phyloP scores from a whole-genome alignment of 192 early-diverging fungal species.

The Coemansia reversa region DNA sequence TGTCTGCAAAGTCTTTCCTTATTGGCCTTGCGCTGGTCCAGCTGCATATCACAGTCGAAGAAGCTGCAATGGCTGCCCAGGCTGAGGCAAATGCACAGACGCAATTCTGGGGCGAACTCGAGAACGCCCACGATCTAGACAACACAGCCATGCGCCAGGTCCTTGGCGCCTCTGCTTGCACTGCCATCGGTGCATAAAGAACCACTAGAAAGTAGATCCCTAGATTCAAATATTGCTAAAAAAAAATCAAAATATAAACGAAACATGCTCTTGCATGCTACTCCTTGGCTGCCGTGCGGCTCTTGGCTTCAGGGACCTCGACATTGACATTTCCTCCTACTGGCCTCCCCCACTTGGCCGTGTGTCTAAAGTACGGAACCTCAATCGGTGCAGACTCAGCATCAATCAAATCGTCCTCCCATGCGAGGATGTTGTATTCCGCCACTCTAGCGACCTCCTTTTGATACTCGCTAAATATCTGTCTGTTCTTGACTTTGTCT shows the following conservation, averaged over 20 bases:
- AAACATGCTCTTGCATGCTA: constrained; percentile 22
- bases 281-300: constrained; percentile 32
- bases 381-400: constrained; percentile 10
- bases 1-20: constrained; percentile 88
- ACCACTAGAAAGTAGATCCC: background rate
- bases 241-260: background rate
- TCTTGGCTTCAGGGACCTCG: constrained; percentile 29
- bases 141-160: constrained; percentile 62
- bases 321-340: constrained; percentile 32
- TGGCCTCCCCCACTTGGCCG: constrained; percentile 42
- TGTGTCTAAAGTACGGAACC: constrained; percentile 35
- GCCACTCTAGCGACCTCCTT: constrained; percentile 40
- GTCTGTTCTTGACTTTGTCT: constrained; percentile 31
- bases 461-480: constrained; percentile 40
- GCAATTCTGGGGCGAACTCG: constrained; percentile 86
- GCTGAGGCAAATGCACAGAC: constrained; percentile 88
- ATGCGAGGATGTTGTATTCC: constrained; percentile 47
- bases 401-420: constrained; percentile 38
- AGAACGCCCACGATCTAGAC: constrained; percentile 63
- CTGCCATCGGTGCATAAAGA: constrained; percentile 36
- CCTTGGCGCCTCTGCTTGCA: constrained; percentile 71
- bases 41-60: constrained; percentile 66
- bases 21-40: constrained; percentile 88
- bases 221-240: background rate
- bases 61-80: constrained; percentile 74